Evolutionary conservation across 352 stramenopile genomes (phyloP).

Genomic region (Poterioochromonas sp.): DNA sequence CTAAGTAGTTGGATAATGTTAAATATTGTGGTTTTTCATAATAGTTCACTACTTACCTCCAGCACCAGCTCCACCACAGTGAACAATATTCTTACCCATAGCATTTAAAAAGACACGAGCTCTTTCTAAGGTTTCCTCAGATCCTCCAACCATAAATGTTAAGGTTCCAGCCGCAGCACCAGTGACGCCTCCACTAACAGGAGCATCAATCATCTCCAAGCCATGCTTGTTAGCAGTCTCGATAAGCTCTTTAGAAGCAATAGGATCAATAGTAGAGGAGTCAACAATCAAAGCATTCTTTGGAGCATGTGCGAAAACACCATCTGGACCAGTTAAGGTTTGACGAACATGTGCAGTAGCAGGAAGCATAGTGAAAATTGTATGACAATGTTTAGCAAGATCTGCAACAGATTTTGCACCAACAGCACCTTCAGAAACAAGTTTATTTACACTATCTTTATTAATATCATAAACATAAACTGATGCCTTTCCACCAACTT

Average conservation of each 20-base stretch:
- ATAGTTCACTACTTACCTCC: constrained; percentile 38
- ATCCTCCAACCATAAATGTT: constrained; percentile 93
- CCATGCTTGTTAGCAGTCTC: constrained; percentile 48
- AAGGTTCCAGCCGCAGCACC: constrained; percentile 86
- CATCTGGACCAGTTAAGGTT: constrained; percentile 57
- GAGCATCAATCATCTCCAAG: constrained; percentile 77
- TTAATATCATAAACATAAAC: constrained; percentile 11
- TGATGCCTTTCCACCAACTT: not conserved
- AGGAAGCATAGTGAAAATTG: constrained; percentile 88
- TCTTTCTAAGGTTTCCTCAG: constrained; percentile 34
- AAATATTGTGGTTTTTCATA: constrained; percentile 31
- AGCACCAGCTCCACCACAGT: constrained; percentile 76
- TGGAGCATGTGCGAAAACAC: constrained; percentile 55
- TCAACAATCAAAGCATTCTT: constrained; percentile 78
- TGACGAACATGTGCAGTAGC: constrained; percentile 70
- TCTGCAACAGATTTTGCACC: constrained; percentile 56
- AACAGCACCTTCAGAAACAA: constrained; percentile 33
- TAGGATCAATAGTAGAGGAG: constrained; percentile 86
- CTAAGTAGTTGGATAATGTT: constrained; percentile 27
- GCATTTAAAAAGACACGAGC: constrained; percentile 56
- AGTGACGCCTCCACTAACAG: constrained; percentile 87
- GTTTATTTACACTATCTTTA: not conserved
- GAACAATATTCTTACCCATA: constrained; percentile 88
- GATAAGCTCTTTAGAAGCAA: constrained; percentile 72
- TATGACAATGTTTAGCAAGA: constrained; percentile 62